phyloP scores from a whole-genome alignment of 1,139 yeast genomes.

The Nakaseomyces kungkrabaensis region DNA sequence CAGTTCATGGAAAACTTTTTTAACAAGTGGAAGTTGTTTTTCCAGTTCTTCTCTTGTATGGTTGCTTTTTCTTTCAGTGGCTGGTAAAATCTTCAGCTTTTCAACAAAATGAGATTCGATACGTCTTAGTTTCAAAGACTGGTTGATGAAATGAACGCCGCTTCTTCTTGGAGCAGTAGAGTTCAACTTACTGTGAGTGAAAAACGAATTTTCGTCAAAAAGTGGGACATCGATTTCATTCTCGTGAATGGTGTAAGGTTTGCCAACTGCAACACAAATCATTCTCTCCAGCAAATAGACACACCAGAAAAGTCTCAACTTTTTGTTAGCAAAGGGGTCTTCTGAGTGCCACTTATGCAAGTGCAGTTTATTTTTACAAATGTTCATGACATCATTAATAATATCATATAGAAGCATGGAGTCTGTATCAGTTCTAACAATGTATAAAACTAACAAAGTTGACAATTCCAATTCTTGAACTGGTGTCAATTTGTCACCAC shows the following conservation, averaged over 20 bases:
- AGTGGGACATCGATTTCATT: slow-evolving; percentile 40
- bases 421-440: slow-evolving; percentile 49
- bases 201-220: slow-evolving; percentile 28
- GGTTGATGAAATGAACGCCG: slow-evolving; percentile 41
- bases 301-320: slow-evolving; percentile 50
- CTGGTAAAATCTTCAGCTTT: slow-evolving; percentile 35
- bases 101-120: slow-evolving; percentile 49
- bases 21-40: slow-evolving; percentile 37
- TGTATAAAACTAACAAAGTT: slow-evolving; percentile 40
- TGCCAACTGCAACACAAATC: slow-evolving; percentile 47
- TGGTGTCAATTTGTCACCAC: slow-evolving; percentile 32
- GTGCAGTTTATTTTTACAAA: slow-evolving; percentile 32
- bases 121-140: slow-evolving; percentile 42
- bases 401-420: slow-evolving; percentile 42
- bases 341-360: slow-evolving; percentile 34
- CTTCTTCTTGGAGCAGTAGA: slow-evolving; percentile 8
- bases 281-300: slow-evolving; percentile 46
- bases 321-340: slow-evolving; percentile 29
- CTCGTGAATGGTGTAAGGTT: slow-evolving; percentile 41
- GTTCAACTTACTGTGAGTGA: slow-evolving; percentile 10
- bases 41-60: slow-evolving; percentile 13
- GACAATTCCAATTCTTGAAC: slow-evolving; percentile 41
- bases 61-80: slow-evolving; percentile 11
- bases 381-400: slow-evolving; percentile 39
- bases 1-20: slow-evolving; percentile 37